These are phyloP conservation scores for Allium fistulosum DNA, from an alignment of 106 monocot species.

Conservation along the genomic window DNA sequence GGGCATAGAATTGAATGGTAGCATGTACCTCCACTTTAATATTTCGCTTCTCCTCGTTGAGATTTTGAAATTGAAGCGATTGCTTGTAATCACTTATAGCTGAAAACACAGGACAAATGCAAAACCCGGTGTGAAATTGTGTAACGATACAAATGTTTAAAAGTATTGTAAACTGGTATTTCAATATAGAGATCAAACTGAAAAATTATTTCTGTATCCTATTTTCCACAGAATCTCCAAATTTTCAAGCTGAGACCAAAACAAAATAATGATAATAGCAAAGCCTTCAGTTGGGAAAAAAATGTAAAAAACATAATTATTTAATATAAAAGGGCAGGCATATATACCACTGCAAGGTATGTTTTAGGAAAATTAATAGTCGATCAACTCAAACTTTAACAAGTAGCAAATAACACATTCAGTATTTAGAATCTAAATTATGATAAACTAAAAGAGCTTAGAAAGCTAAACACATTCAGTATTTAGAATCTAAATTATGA, in stretches of 20 bases:
- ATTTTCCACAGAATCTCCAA: neutral
- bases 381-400: neutral
- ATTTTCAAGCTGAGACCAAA: neutral
- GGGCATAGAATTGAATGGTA: neutral
- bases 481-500: too few relatives aligned
- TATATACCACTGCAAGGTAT: neutral
- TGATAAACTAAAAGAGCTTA: too few relatives aligned
- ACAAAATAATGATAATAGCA: neutral
- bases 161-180: too few relatives aligned
- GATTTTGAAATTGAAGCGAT: constrained; percentile 71
- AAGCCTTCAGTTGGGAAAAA: too few relatives aligned
- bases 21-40: constrained; percentile 61
- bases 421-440: too few relatives aligned
- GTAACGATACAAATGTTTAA: too few relatives aligned
- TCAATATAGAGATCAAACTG: too few relatives aligned
- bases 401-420: too few relatives aligned
- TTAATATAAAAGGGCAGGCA: neutral
- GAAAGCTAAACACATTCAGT: too few relatives aligned
- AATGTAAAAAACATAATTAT: neutral
- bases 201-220: too few relatives aligned
- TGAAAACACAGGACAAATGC: constrained; percentile 6
- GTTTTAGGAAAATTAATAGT: neutral
- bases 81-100: constrained; percentile 84
- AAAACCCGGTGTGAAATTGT: neutral
- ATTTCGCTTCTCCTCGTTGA: constrained; percentile 77